Base-by-base conservation (phyloP, 345 rosid genomes). In the Clausena lansium region DNA sequence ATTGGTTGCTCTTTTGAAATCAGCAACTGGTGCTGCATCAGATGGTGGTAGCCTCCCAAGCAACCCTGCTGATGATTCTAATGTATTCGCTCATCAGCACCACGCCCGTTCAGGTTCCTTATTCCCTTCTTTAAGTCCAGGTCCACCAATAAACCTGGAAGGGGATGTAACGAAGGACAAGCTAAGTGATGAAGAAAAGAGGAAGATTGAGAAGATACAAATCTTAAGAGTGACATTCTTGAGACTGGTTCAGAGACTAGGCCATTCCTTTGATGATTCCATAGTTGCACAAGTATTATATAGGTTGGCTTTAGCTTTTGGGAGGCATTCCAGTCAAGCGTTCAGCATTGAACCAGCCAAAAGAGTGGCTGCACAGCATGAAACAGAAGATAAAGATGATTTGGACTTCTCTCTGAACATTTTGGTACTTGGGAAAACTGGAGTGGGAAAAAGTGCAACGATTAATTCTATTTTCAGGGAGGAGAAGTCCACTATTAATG, bases 371-470 rank as follows among this genome's bases (percentile, higher is more conserved):
- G 55, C 50, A 77, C 77, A 89, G 81, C 86, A 79, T 52, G 91
- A 85, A 84, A 83, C 74, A 52, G 86, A 85, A 73, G 75, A 83
- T 28, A 76, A 82, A 73, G 82, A 70, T 68, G 80, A 82, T 73
- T 72, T 81, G 15, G 87, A 88, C 71, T 89, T 91, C 75, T 86
- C 86, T 75, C 78, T 91, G 85, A 90, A 83, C 73, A 78, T 93
- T 77, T 70, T 93, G 80, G 92, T 91, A 80, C 81, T 95, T 0
- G 98, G 98, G 74, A 95, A 91, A 89, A 81, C 90, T 5, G 97
- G 98, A 6, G 98, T 91, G 3, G 94, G 98, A 66, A 95, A 93
- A 87, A 95, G 98, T 81, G 90, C 97, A 9, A 89, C 91, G 9
- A 75, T 90, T 52, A 89, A 93, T 83, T 90, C 98, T 4, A 84